A percentile compares a stretch with the other conserved stretches of the same genome.
These are phyloP conservation scores for Leccinum barrowsii DNA, from an alignment of 768 basidiomycete genomes.

Conservation along the genomic window DNA sequence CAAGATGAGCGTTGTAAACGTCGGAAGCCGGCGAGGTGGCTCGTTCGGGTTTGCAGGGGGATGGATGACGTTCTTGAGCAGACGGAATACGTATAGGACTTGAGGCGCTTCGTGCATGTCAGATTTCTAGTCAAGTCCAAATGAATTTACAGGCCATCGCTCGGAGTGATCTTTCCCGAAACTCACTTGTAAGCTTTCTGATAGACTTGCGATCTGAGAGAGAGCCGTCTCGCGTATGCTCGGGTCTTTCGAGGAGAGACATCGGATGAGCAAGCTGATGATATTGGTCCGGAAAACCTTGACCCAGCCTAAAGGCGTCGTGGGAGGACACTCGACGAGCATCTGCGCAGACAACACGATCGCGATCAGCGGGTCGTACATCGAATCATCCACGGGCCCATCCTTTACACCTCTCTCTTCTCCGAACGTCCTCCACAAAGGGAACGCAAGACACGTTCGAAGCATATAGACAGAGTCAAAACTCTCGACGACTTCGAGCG, in stretches of 20 bases:
- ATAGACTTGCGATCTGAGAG: conserved; percentile 58
- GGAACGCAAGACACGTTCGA: conserved; percentile 69
- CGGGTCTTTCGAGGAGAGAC: conserved; percentile 63
- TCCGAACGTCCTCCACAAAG: conserved; percentile 54
- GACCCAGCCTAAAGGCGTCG: conserved; percentile 70
- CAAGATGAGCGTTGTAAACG: conserved; percentile 77
- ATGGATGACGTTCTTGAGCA: conserved; percentile 18
- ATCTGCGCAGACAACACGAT: conserved; percentile 63
- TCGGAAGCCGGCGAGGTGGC: conserved; percentile 58
- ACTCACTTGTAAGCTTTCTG: conserved; percentile 61
- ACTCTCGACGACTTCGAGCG: conserved; percentile 63
- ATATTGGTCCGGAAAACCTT: conserved; percentile 81
- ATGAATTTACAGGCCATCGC: not conserved
- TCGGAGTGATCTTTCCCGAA: not conserved
- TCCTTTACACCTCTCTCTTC: conserved; percentile 30
- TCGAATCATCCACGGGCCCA: conserved; percentile 31
- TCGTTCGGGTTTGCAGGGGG: conserved; percentile 43
- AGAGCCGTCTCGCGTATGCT: conserved; percentile 58
- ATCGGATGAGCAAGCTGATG: conserved; percentile 66
- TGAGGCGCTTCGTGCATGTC: conserved; percentile 79
- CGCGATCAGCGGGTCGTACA: conserved; percentile 83
- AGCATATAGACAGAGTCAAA: conserved; percentile 62
- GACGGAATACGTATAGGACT: conserved; percentile 64
- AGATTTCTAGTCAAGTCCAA: conserved; percentile 36
- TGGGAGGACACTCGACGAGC: conserved; percentile 55